Percentiles rank a stretch among this genome's conserved stretches.
Evolutionary conservation across 164 flowering plant species (phyloP).

Genomic region (Protea cynaroides): DNA sequence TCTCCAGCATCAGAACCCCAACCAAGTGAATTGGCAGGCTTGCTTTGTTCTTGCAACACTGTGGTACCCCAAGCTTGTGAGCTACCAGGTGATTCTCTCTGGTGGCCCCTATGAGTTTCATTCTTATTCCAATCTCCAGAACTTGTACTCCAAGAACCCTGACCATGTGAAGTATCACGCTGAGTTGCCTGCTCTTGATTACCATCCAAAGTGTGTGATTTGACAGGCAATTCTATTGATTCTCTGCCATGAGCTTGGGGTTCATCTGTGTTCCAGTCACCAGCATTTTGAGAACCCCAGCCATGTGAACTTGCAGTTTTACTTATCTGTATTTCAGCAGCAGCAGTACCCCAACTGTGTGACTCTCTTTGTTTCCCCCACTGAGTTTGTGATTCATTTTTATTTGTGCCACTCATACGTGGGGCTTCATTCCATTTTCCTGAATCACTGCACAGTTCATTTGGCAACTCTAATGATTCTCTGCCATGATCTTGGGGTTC

Average conservation of each 20-base stretch:
- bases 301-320: not conserved
- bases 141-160: slow-evolving; percentile 4
- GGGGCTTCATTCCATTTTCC: not conserved
- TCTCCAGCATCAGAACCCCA: slow-evolving; percentile 23
- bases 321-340: not conserved
- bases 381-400: not conserved
- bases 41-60: not conserved
- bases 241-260: not conserved
- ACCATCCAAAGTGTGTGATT: slow-evolving; percentile 10
- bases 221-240: not conserved
- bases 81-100: not conserved
- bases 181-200: not conserved
- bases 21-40: slow-evolving; percentile 9
- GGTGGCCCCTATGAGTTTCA: not conserved
- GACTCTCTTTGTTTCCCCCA: not conserved
- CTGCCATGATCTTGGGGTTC: not conserved
- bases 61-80: not conserved
- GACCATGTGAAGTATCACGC: slow-evolving; percentile 1
- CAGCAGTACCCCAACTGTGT: not conserved
- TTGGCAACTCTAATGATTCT: not conserved
- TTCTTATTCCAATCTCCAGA: slow-evolving; percentile 4
- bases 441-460: slow-evolving; percentile 3
- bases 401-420: too few species aligned
- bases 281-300: slow-evolving; percentile 1
- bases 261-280: not conserved